A percentile compares a stretch with the other conserved stretches of the same genome.
Evolutionary conservation across 2,329 filamentous ascomycete genomes (phyloP).

Genomic region (Hypoxylon sp.): DNA sequence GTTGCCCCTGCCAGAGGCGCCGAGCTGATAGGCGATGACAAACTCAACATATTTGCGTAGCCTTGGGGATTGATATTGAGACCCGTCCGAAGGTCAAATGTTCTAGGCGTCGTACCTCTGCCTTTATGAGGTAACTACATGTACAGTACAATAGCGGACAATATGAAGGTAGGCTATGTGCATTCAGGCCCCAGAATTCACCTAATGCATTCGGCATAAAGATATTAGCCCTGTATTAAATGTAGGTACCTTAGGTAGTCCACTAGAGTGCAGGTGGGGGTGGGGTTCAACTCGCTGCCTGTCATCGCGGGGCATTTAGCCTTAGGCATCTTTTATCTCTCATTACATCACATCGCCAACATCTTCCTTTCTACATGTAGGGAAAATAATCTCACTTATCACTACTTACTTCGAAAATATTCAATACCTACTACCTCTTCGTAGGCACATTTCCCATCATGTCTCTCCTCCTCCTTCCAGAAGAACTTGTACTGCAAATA

Average conservation of each 20-base stretch:
- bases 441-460: conserved; percentile 10
- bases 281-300: background rate
- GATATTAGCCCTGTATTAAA: too few species aligned
- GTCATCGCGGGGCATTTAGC: background rate
- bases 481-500: conserved; percentile 35
- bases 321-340: background rate
- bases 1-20: conserved; percentile 5
- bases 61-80: background rate
- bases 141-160: too few species aligned
- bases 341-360: conserved; percentile 1
- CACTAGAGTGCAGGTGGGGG: background rate
- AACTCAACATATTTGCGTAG: conserved; percentile 17
- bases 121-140: too few species aligned
- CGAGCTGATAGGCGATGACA: conserved; percentile 6
- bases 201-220: too few species aligned
- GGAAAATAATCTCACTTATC: background rate
- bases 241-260: too few species aligned
- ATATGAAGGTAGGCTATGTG: too few species aligned
- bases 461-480: conserved; percentile 29
- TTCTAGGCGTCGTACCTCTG: too few species aligned
- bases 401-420: background rate
- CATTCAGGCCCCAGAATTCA: too few species aligned
- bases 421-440: background rate
- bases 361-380: background rate
- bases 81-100: background rate